phyloP scores from a whole-genome alignment of 495 filamentous ascomycete genomes.

The Viridothelium virens region DNA sequence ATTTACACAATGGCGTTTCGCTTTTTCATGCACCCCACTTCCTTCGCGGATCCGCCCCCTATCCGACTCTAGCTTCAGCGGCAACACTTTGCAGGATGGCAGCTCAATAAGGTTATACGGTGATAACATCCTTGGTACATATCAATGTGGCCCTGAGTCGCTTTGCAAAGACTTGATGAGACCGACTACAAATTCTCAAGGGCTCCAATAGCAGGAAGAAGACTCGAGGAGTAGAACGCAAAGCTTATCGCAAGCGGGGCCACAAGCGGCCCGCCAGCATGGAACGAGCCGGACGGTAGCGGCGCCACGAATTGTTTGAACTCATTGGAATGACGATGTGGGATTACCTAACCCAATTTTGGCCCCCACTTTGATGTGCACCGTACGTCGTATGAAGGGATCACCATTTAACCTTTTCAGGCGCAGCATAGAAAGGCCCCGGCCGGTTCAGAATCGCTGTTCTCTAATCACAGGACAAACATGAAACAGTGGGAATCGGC shows the following conservation, averaged over 20 bases:
- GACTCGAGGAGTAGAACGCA: neutral
- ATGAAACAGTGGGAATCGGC: too few relatives aligned
- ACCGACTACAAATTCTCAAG: neutral
- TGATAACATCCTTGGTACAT: too few relatives aligned
- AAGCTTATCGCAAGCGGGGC: neutral
- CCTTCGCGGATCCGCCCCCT: neutral
- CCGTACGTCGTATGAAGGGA: too few relatives aligned
- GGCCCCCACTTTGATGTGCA: neutral
- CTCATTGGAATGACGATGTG: too few relatives aligned
- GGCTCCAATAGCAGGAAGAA: neutral
- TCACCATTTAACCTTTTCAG: too few relatives aligned
- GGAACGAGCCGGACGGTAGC: constrained; percentile 8
- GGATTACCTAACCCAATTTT: neutral
- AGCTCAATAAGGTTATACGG: too few relatives aligned
- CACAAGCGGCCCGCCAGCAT: neutral
- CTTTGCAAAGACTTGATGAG: too few relatives aligned
- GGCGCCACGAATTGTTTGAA: neutral
- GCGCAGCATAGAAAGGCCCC: too few relatives aligned
- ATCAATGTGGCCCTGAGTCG: too few relatives aligned
- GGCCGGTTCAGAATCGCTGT: too few relatives aligned
- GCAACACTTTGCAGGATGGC: neutral
- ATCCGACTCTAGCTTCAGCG: neutral
- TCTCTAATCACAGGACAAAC: too few relatives aligned
- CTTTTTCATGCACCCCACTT: constrained; percentile 10
- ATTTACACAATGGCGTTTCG: neutral